phyloP scores from a whole-genome alignment of 768 basidiomycete genomes.

The Pulveroboletus ravenelii region DNA sequence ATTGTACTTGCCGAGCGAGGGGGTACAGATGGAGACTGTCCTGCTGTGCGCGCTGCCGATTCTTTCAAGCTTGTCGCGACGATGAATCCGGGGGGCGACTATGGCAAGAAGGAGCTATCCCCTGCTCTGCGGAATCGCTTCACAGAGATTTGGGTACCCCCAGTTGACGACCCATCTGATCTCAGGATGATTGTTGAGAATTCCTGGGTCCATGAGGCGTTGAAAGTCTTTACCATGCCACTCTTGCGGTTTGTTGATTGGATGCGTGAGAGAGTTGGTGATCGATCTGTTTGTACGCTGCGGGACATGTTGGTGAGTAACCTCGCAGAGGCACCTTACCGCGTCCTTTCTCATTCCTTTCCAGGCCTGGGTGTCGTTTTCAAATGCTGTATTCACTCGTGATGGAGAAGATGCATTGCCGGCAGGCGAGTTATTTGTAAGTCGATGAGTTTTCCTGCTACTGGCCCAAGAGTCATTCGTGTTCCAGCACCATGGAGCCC shows the following conservation, averaged over 20 bases:
- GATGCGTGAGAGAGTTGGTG: constrained; percentile 60
- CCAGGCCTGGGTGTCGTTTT: constrained; percentile 92
- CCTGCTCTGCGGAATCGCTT: constrained; percentile 96
- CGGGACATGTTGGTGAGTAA: constrained; percentile 80
- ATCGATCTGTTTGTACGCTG: constrained; percentile 65
- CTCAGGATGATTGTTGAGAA: constrained; percentile 70
- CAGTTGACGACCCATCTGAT: constrained; percentile 68
- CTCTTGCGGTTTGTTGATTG: constrained; percentile 80
- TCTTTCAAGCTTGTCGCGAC: constrained; percentile 90
- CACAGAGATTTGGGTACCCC: constrained; percentile 98
- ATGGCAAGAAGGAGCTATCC: constrained; percentile 97
- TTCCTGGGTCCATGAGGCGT: constrained; percentile 55
- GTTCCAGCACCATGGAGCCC: constrained; percentile 81
- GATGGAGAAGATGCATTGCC: constrained; percentile 32
- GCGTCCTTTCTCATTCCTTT: constrained; percentile 3
- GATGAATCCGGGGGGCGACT: constrained; percentile 99
- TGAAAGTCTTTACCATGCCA: constrained; percentile 52
- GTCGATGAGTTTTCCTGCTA: constrained; percentile 17
- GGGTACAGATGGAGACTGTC: constrained; percentile 64
- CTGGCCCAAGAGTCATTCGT: constrained; percentile 10
- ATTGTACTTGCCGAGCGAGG: constrained; percentile 93
- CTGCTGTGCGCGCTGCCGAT: constrained; percentile 57
- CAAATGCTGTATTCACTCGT: constrained; percentile 51
- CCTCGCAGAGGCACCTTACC: background rate
- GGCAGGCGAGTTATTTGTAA: constrained; percentile 62